Base-by-base conservation (phyloP, 2,329 filamentous ascomycete species). In the Curvularia verruculosa region DNA sequence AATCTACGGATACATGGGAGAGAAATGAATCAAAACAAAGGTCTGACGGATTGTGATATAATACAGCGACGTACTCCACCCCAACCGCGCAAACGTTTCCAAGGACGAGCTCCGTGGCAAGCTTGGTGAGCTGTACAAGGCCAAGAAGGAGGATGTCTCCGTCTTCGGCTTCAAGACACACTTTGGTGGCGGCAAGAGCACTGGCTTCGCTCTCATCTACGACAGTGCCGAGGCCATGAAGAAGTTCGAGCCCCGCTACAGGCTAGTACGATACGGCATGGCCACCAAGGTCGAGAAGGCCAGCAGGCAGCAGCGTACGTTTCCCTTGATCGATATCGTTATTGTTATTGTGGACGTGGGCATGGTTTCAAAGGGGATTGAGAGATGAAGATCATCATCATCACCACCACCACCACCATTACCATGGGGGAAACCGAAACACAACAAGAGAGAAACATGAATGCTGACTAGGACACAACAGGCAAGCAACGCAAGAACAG, bases 401-500 rank as follows among this genome's bases (percentile, higher is more conserved):
- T 29, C 10, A n/a, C n/a, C n/a, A n/a, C n/a, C n/a, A n/a, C n/a
- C n/a, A n/a, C n/a, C n/a, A n/a, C n/a, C n/a, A n/a, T n/a, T n/a
- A n/a, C n/a, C n/a, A n/a, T n/a, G n/a, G n/a, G 39, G 12, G 39
- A n/a, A 28, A 29, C 7, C n/a, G n/a, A n/a, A n/a, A 29, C 26
- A 45, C 29, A 18, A 19, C 4, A 19, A 5, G n/a, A n/a, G 8
- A 37, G 3, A 36, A 56, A 56, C 56, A 73, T 19, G 52, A 31
- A 68, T 67, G 65, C 69, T 76, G 69, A 75, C 72, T 62, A 37
- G 49, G 39, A 43, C 12, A 51, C n/a, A 85, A 85, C 83, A 98
- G 94, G 94, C 89, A 99, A 99, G 88, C 95, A 98, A 86, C 91
- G 95, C 86, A 99, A 99, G 92, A 99, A 99, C 91, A 89, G 94